Conservation (phyloP, 2,329 filamentous ascomycete genomes). For the Simplicillium aogashimaense region DNA sequence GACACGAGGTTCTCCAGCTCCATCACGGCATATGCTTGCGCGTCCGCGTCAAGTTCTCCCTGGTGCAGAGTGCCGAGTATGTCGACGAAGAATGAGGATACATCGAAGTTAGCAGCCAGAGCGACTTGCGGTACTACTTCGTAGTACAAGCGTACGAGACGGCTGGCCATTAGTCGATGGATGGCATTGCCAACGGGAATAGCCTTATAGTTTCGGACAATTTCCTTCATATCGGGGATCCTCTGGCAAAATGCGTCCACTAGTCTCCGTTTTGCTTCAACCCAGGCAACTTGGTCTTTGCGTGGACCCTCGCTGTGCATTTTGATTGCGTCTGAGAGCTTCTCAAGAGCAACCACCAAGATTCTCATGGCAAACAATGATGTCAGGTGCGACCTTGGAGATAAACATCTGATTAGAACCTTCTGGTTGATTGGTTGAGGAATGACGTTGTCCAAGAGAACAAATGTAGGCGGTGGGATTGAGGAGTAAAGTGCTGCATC, state of each 20-base stretch:
- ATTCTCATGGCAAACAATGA: conserved; percentile 78
- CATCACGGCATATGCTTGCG: conserved; percentile 50
- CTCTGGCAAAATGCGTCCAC: conserved; percentile 66
- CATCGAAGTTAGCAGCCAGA: conserved; percentile 77
- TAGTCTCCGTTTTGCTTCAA: conserved; percentile 56
- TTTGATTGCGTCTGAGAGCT: conserved; percentile 55
- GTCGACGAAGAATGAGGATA: conserved; percentile 65
- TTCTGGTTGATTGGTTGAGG: conserved; percentile 76
- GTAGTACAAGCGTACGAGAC: conserved; percentile 76
- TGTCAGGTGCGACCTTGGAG: conserved; percentile 67
- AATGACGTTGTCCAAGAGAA: conserved; percentile 78
- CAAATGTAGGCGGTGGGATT: conserved; percentile 66
- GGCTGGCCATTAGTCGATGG: conserved; percentile 69
- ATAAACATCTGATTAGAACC: conserved; percentile 67
- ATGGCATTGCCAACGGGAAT: conserved; percentile 59
- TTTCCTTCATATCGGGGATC: conserved; percentile 72
- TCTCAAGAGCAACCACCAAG: conserved; percentile 68
- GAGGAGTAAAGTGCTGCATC: conserved; percentile 48
- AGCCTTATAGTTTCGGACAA: conserved; percentile 64
- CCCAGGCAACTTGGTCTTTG: conserved; percentile 46
- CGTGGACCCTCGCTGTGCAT: conserved; percentile 43
- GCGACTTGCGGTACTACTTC: conserved; percentile 71
- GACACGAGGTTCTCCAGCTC: conserved; percentile 74
- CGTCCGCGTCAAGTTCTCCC: conserved; percentile 35
- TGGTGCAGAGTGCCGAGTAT: conserved; percentile 54